Percentiles rank a stretch among this genome's conserved stretches.
These are phyloP conservation scores for Clitocybe nebularis DNA, from an alignment of 1,284 basidiomycete species.

Conservation along the genomic window DNA sequence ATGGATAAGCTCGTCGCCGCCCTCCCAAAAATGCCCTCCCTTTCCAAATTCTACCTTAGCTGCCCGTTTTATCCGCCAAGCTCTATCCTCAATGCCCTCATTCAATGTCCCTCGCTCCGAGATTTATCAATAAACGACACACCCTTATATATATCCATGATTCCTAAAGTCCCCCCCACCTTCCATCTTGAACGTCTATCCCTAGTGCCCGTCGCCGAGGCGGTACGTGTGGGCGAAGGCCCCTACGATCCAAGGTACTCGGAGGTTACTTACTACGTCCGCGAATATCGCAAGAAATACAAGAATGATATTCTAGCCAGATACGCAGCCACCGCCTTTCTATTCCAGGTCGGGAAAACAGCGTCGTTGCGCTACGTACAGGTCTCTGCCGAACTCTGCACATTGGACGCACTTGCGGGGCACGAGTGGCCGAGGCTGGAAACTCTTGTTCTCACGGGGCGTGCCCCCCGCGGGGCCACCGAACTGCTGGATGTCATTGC, in stretches of 20 bases:
- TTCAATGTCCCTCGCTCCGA: slow-evolving; percentile 28
- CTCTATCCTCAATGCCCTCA: slow-evolving; percentile 29
- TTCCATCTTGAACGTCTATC: slow-evolving; percentile 29
- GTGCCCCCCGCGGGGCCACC: slow-evolving; percentile 23
- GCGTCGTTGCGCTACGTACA: slow-evolving; percentile 26
- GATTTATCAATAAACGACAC: slow-evolving; percentile 33
- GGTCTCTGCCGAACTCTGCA: slow-evolving; percentile 30
- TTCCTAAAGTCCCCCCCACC: slow-evolving; percentile 22
- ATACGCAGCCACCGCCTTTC: slow-evolving; percentile 23
- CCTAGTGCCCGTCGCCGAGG: slow-evolving; percentile 33
- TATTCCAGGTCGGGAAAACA: slow-evolving; percentile 28
- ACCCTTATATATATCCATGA: slow-evolving; percentile 28
- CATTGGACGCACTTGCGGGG: slow-evolving; percentile 23
- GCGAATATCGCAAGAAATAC: slow-evolving; percentile 32
- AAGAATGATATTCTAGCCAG: slow-evolving; percentile 28
- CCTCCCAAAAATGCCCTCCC: slow-evolving; percentile 28
- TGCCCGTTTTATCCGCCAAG: slow-evolving; percentile 35
- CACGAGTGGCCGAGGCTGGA: slow-evolving; percentile 30
- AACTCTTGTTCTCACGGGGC: slow-evolving; percentile 32
- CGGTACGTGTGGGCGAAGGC: slow-evolving; percentile 33
- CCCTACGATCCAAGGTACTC: slow-evolving; percentile 30
- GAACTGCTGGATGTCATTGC: slow-evolving; percentile 28
- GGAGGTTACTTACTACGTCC: slow-evolving; percentile 28
- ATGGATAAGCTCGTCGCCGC: slow-evolving; percentile 30
- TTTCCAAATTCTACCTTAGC: slow-evolving; percentile 29